Base-by-base conservation (phyloP, 2,329 filamentous ascomycete species). In the Cladophialophora chaetospira region DNA sequence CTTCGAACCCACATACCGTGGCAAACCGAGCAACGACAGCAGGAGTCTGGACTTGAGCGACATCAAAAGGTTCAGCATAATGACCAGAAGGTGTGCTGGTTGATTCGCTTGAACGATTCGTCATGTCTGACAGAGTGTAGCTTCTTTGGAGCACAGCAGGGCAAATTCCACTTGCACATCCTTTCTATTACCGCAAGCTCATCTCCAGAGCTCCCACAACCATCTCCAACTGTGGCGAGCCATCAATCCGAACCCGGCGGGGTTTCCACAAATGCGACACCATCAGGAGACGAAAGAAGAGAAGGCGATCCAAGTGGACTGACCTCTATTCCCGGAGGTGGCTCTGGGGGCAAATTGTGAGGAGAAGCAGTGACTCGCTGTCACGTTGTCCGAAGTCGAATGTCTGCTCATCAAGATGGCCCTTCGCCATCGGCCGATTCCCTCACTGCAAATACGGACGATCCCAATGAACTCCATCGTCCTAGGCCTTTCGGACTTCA, bases 61-160 rank as follows among this genome's bases (percentile, higher is more conserved):
- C 40, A 76, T 94, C 35, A 87, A 82, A 72, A 78, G 88, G 44
- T 75, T 93, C 26, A 86, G 85, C 48, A 77, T 94, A 57, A 92
- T 94, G 89, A 88, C 88, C 79, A 77, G 90, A 69, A 94, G 89
- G 89, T 90, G 21, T 26, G 46, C 46, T 42, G 28, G 36, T 48
- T 52, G 23, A 36, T 23, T n/a, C 15, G 19, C 17, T 26, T 26
- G 19, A 50, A 11, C 21, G 26, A 36, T n/a, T 49, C 25, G 46
- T 66, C 11, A 62, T 55, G 64, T 40, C 63, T 61, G 21, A 58
- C 55, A 43, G 3, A 40, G 28, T 13, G 13, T 26, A 90, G 88
- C 71, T 91, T 90, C 75, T 92, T 92, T 64, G 88, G 86, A 6
- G 73, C 80, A 0, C 88, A 92, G 70, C 77, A 88, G 60, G 89